These are phyloP conservation scores for Chlamydomonas sphaeroides DNA, from an alignment of 139 green algal genomes.

Conservation along the genomic window DNA sequence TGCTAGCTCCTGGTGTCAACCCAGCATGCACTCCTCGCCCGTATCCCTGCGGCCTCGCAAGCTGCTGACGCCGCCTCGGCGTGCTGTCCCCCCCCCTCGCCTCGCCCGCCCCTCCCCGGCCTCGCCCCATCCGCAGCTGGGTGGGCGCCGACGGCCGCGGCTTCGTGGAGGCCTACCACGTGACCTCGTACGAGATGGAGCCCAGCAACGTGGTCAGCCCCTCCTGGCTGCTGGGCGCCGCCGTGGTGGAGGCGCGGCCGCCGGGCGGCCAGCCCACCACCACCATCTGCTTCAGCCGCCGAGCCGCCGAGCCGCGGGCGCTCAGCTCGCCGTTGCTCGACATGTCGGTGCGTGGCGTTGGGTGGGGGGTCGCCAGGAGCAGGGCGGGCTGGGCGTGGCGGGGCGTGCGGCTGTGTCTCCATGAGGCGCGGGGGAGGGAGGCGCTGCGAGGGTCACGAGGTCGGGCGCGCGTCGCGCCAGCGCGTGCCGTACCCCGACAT, in stretches of 20 bases:
- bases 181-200: conserved; percentile 20
- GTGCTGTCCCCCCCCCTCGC: too few relatives aligned
- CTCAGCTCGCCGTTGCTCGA: conserved; percentile 1
- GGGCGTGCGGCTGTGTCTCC: too few relatives aligned
- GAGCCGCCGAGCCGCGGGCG: not conserved
- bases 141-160: not conserved
- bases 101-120: too few relatives aligned
- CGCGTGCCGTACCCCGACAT: too few relatives aligned
- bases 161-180: conserved; percentile 1
- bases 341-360: not conserved
- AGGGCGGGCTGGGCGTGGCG: too few relatives aligned
- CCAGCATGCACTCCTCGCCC: too few relatives aligned
- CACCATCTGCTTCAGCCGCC: conserved; percentile 30
- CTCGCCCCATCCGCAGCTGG: conserved; percentile 1
- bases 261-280: not conserved
- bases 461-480: too few relatives aligned
- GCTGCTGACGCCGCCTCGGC: too few relatives aligned
- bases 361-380: not conserved
- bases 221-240: not conserved
- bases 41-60: too few relatives aligned
- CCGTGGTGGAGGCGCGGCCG: conserved; percentile 3
- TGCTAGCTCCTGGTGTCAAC: too few relatives aligned
- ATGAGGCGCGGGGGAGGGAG: too few relatives aligned
- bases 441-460: too few relatives aligned
- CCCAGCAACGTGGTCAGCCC: not conserved